Evolutionary conservation across 768 basidiomycete genomes (phyloP).

Genomic region (Psilocybe cubensis): DNA sequence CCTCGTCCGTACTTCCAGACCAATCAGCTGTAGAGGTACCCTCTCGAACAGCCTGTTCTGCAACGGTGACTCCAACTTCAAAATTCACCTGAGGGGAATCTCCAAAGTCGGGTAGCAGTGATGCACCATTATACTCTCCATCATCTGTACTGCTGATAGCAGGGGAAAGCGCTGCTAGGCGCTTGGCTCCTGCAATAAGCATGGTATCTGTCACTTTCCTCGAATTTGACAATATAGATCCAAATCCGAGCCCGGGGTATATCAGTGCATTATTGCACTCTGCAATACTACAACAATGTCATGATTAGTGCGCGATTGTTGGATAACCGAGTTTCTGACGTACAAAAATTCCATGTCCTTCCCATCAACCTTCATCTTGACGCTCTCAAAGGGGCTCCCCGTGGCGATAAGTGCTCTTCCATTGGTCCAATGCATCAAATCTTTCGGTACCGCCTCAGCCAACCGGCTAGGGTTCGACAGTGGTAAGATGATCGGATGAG

Average conservation of each 20-base stretch:
- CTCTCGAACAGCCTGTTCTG: constrained; percentile 77
- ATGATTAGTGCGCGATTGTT: not conserved
- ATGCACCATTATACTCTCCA: constrained; percentile 58
- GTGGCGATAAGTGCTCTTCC: constrained; percentile 83
- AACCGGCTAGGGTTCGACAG: constrained; percentile 81
- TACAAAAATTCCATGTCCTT: constrained; percentile 62
- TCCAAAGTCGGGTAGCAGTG: constrained; percentile 76
- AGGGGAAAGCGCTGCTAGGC: constrained; percentile 78
- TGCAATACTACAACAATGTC: constrained; percentile 52
- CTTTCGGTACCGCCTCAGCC: constrained; percentile 74
- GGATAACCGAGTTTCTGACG: constrained; percentile 24
- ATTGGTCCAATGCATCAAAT: constrained; percentile 77
- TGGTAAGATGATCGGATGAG: constrained; percentile 83
- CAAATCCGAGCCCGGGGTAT: constrained; percentile 86
- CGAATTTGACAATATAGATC: constrained; percentile 71
- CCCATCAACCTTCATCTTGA: constrained; percentile 61
- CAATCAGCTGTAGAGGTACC: constrained; percentile 65
- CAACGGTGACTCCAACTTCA: constrained; percentile 82
- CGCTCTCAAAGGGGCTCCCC: constrained; percentile 82
- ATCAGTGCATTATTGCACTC: constrained; percentile 83
- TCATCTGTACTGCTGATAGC: constrained; percentile 32
- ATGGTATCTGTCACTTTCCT: constrained; percentile 77
- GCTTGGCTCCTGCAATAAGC: constrained; percentile 81
- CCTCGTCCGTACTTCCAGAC: constrained; percentile 25
- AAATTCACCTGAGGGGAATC: constrained; percentile 77